Conservation (phyloP, 306 rosid species). For the Oemleria cerasiformis region DNA sequence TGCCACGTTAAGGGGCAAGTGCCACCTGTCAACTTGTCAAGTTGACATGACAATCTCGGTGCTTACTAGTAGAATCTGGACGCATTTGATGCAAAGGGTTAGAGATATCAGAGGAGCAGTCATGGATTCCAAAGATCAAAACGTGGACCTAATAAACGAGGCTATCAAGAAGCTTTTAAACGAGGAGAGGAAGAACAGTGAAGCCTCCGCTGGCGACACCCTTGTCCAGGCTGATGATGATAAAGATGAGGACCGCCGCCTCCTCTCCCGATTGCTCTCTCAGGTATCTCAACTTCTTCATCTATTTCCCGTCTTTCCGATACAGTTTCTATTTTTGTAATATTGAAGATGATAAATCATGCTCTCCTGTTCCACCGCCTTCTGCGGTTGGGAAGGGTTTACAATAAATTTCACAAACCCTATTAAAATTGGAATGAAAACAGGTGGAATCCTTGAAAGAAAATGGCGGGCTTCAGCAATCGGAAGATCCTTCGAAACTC, state of each 20-base stretch:
- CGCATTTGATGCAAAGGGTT: not conserved
- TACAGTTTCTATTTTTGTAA: not conserved
- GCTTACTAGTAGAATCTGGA: not conserved
- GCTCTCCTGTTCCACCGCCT: too few relatives aligned
- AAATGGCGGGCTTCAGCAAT: constrained; percentile 26
- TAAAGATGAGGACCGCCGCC: constrained; percentile 40
- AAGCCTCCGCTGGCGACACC: constrained; percentile 17
- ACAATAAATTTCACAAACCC: not conserved
- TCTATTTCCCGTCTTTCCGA: not conserved
- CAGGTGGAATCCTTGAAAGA: constrained; percentile 53
- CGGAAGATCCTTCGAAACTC: constrained; percentile 23
- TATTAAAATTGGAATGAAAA: not conserved
- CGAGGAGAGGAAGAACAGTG: constrained; percentile 35
- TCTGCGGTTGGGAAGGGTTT: not conserved
- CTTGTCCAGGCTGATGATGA: constrained; percentile 6
- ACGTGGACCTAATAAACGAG: constrained; percentile 46
- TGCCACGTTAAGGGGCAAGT: not conserved
- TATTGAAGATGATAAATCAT: too few relatives aligned
- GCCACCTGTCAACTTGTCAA: not conserved
- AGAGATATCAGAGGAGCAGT: not conserved
- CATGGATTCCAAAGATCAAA: constrained; percentile 53
- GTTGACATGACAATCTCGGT: not conserved
- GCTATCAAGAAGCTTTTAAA: constrained; percentile 51
- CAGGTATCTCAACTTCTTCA: constrained; percentile 40
- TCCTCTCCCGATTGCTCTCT: constrained; percentile 56